Percentiles rank a stretch among this genome's conserved stretches.
Conservation (phyloP, 2,329 filamentous ascomycete species). For the Helicocarpus griseus region DNA sequence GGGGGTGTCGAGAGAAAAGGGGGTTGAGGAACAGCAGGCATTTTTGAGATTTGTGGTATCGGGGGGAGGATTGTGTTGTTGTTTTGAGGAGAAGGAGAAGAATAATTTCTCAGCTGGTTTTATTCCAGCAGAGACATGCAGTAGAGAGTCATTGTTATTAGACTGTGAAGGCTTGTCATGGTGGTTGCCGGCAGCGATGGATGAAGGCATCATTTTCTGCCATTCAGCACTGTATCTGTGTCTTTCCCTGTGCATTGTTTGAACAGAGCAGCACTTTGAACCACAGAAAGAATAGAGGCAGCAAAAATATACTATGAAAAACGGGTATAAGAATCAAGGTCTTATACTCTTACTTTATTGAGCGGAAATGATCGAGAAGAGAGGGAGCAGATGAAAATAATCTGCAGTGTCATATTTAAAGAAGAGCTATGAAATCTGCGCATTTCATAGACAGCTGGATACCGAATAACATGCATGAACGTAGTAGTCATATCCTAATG, state of each 20-base stretch:
- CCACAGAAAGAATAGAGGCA: background rate
- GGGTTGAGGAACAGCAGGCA: background rate
- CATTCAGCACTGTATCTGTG: slow-evolving; percentile 1
- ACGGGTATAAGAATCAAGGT: background rate
- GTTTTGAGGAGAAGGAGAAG: background rate
- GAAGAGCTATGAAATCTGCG: background rate
- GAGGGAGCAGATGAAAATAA: background rate
- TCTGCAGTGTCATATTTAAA: background rate
- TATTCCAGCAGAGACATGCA: background rate
- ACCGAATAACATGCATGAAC: background rate
- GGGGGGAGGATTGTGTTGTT: background rate
- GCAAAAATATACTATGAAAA: background rate
- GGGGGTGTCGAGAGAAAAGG: background rate
- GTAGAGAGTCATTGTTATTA: background rate
- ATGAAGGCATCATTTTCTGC: slow-evolving; percentile 1
- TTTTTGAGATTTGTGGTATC: background rate
- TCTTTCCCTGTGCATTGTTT: background rate
- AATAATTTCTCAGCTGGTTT: background rate
- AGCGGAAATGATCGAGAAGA: background rate
- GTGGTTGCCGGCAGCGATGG: background rate
- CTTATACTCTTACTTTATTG: background rate
- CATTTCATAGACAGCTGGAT: background rate
- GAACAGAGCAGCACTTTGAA: background rate
- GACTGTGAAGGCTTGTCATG: background rate
- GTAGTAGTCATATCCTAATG: background rate